A percentile compares a stretch with the other conserved stretches of the same genome.
phyloP scores from a whole-genome alignment of 768 basidiomycete genomes.

The Fomitopsis pulvina region DNA sequence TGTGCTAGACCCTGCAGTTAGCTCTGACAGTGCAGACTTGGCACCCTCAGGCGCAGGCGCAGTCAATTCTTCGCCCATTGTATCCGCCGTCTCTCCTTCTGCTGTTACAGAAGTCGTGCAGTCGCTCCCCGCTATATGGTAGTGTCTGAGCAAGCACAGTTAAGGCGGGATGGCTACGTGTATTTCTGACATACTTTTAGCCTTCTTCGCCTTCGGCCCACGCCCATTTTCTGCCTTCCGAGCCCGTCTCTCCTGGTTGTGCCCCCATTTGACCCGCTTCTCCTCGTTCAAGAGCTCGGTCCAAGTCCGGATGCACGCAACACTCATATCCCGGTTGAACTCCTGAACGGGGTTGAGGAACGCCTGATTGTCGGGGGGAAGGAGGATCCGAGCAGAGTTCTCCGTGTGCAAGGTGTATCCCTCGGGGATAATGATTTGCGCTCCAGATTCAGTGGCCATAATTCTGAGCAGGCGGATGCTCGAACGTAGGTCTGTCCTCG shows the following conservation, averaged over 20 bases:
- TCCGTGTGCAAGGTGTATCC: slow-evolving; percentile 78
- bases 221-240: slow-evolving; percentile 25
- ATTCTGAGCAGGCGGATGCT: slow-evolving; percentile 47
- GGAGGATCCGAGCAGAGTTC: slow-evolving; percentile 74
- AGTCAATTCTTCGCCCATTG: neutral
- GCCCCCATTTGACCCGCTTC: slow-evolving; percentile 58
- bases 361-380: slow-evolving; percentile 70
- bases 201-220: slow-evolving; percentile 33
- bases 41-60: neutral
- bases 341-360: slow-evolving; percentile 98
- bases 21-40: slow-evolving; percentile 1
- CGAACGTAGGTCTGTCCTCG: too few relatives aligned
- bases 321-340: slow-evolving; percentile 92
- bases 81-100: neutral
- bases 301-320: slow-evolving; percentile 89
- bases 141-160: neutral
- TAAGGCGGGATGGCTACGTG: slow-evolving; percentile 1
- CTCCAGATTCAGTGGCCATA: slow-evolving; percentile 1
- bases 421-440: slow-evolving; percentile 46
- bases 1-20: neutral
- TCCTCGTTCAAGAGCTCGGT: slow-evolving; percentile 60
- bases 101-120: neutral
- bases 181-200: slow-evolving; percentile 36
- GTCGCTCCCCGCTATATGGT: neutral
- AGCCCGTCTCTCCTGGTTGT: slow-evolving; percentile 42